Conservation (phyloP, 2,329 filamentous ascomycete genomes). For the Thielaviopsis populi region DNA sequence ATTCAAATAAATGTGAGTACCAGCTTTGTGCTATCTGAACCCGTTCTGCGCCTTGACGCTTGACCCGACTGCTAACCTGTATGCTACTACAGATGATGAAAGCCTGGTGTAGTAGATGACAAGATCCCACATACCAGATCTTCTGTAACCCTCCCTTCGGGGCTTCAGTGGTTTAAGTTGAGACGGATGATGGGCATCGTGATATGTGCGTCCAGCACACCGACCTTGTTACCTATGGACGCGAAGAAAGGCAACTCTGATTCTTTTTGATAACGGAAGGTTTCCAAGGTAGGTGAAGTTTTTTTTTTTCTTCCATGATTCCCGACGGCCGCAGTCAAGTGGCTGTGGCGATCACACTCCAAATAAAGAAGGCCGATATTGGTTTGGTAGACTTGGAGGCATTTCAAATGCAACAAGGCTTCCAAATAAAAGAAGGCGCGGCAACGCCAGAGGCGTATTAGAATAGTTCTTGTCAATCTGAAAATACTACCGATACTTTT, state of each 20-base stretch:
- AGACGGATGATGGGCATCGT: slow-evolving; percentile 53
- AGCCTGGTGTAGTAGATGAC: slow-evolving; percentile 94
- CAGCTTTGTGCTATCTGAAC: slow-evolving; percentile 17
- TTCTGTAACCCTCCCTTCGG: slow-evolving; percentile 68
- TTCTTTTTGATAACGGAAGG: slow-evolving; percentile 27
- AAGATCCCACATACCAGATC: slow-evolving; percentile 45
- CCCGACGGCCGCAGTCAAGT: slow-evolving; percentile 2
- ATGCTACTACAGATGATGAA: slow-evolving; percentile 75
- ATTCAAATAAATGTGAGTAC: slow-evolving; percentile 90
- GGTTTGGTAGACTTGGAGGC: too few species aligned
- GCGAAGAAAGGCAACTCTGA: slow-evolving; percentile 97
- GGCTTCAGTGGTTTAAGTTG: slow-evolving; percentile 77
- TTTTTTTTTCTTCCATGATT: too few species aligned
- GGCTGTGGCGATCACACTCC: slow-evolving; percentile 5
- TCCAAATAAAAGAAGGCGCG: neutral
- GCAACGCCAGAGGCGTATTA: neutral
- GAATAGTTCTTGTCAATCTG: neutral
- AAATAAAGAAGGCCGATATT: too few species aligned
- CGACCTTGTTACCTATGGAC: slow-evolving; percentile 96
- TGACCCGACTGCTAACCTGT: slow-evolving; percentile 23
- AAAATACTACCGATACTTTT: neutral
- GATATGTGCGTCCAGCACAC: slow-evolving; percentile 99
- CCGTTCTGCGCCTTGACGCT: slow-evolving; percentile 8
- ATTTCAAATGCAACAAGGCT: neutral
- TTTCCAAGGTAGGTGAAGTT: slow-evolving; percentile 16